Conservation (phyloP, 1,139 yeast genomes). For the Blastobotrys buckinghamii region DNA sequence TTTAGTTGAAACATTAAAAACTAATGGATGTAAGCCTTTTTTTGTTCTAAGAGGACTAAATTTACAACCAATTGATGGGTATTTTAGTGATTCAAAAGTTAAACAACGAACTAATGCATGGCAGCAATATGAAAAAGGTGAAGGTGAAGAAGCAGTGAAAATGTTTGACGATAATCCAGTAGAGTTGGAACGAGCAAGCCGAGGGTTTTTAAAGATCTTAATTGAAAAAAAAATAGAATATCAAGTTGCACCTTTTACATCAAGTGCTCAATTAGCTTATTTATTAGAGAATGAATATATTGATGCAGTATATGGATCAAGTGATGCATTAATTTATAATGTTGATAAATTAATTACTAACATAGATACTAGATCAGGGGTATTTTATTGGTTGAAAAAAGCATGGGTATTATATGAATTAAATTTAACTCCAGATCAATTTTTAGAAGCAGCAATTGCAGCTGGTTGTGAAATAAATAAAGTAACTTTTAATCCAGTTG, state of each 20-base stretch:
- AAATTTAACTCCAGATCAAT: slow-evolving; percentile 53
- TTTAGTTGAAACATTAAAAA: slow-evolving; percentile 57
- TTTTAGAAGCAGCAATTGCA: slow-evolving; percentile 67
- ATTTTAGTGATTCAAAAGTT: slow-evolving; percentile 16
- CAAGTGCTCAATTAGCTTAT: slow-evolving; percentile 78
- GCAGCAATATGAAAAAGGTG: slow-evolving; percentile 32
- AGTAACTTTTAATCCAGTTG: slow-evolving; percentile 50
- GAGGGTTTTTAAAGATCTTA: slow-evolving; percentile 53
- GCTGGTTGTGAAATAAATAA: slow-evolving; percentile 72
- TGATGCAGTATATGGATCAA: slow-evolving; percentile 79
- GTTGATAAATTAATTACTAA: slow-evolving; percentile 69
- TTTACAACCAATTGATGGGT: slow-evolving; percentile 23
- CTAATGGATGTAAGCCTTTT: slow-evolving; percentile 62
- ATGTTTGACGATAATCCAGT: slow-evolving; percentile 26
- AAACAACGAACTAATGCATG: slow-evolving; percentile 34
- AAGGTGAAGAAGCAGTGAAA: slow-evolving; percentile 33
- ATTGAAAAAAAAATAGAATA: slow-evolving; percentile 55
- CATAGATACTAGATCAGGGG: slow-evolving; percentile 60
- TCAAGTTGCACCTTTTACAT: slow-evolving; percentile 75
- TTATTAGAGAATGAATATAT: slow-evolving; percentile 48
- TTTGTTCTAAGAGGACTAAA: slow-evolving; percentile 63
- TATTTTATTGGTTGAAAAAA: slow-evolving; percentile 63
- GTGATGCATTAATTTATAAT: slow-evolving; percentile 61
- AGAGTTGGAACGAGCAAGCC: slow-evolving; percentile 10
- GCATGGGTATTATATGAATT: slow-evolving; percentile 55